phyloP scores from a whole-genome alignment of 441 rosid genomes.

The Adansonia gregorii region DNA sequence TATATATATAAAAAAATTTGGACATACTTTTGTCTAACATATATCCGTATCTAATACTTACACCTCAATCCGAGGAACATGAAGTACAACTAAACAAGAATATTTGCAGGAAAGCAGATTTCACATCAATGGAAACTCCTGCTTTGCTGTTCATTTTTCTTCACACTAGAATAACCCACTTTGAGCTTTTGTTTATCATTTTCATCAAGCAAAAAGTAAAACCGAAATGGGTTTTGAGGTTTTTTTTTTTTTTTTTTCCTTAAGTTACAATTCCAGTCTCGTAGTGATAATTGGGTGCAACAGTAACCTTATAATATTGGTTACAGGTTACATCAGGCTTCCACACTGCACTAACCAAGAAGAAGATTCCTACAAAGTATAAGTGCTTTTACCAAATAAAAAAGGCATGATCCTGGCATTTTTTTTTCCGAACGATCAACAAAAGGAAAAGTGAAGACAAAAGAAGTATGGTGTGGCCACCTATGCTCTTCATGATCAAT shows the following conservation, averaged over 20 bases:
- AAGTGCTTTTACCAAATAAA: constrained; percentile 26
- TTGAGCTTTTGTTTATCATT: neutral
- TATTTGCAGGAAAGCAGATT: neutral
- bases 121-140: neutral
- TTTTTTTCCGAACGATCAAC: neutral
- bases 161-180: neutral
- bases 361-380: constrained; percentile 26
- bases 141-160: constrained; percentile 13
- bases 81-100: neutral
- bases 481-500: constrained; percentile 1
- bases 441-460: neutral
- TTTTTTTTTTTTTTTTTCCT: neutral
- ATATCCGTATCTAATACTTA: no score
- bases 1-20: no score
- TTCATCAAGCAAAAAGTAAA: neutral
- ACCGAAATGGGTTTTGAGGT: neutral
- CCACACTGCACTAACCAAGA: constrained; percentile 22
- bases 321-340: constrained; percentile 28
- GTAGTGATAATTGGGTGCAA: neutral
- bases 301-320: constrained; percentile 19
- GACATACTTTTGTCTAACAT: no score
- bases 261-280: neutral
- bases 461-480: constrained; percentile 10
- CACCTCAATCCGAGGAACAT: no score
- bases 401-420: neutral